A percentile compares a stretch with the other conserved stretches of the same genome.
phyloP scores from a whole-genome alignment of 1,139 yeast genomes.

The Eremothecium sinecaudum region DNA sequence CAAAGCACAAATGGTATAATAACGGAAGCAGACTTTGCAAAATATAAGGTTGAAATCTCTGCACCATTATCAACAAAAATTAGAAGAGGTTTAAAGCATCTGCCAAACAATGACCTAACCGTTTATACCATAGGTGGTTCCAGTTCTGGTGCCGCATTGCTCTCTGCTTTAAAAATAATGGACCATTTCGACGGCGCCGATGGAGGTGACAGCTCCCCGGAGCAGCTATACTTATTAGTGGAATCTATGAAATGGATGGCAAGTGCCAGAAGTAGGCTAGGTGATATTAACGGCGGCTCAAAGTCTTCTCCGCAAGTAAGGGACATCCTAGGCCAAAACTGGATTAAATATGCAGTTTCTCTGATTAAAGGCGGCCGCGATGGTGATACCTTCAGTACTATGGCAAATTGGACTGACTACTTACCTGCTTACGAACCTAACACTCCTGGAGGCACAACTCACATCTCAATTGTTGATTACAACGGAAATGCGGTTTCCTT shows the following conservation, averaged over 20 bases:
- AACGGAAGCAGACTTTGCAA: conserved; percentile 50
- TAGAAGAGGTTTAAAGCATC: conserved; percentile 18
- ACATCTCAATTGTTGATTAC: conserved; percentile 65
- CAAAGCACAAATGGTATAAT: conserved; percentile 53
- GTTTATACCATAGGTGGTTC: conserved; percentile 68
- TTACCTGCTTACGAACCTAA: conserved; percentile 66
- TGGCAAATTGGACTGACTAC: conserved; percentile 58
- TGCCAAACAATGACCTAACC: conserved; percentile 39
- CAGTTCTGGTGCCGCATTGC: conserved; percentile 73
- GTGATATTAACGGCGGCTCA: conserved; percentile 43
- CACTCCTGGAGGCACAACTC: conserved; percentile 84
- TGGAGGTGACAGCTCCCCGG: conserved; percentile 38
- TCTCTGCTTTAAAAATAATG: conserved; percentile 62
- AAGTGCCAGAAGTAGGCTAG: conserved; percentile 70
- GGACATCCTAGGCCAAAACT: conserved; percentile 37
- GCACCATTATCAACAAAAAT: conserved; percentile 42
- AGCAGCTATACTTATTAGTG: conserved; percentile 57
- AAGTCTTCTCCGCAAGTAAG: conserved; percentile 27
- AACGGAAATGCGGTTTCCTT: conserved; percentile 65
- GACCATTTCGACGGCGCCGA: conserved; percentile 35
- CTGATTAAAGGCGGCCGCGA: conserved; percentile 39
- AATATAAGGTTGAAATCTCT: conserved; percentile 47
- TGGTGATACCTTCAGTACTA: conserved; percentile 35
- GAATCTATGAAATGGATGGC: conserved; percentile 95
- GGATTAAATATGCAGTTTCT: conserved; percentile 45